These are phyloP conservation scores for Melastoma candidum DNA, from an alignment of 441 rosid genomes.

Conservation along the genomic window DNA sequence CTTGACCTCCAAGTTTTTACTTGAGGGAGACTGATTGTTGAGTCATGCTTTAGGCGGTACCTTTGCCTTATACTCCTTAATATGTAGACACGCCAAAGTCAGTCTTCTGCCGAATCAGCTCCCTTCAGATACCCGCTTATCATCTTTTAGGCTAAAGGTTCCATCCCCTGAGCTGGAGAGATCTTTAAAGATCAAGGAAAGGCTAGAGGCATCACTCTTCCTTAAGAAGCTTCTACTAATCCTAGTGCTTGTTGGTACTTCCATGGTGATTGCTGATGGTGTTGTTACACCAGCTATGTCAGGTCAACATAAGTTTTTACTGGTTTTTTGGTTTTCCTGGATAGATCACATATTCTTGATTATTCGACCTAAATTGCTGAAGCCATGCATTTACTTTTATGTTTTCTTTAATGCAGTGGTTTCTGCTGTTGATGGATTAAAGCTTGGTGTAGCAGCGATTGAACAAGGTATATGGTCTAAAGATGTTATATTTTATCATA, in stretches of 20 bases:
- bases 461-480: slow-evolving; percentile 42
- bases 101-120: slow-evolving; percentile 97
- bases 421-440: slow-evolving; percentile 95
- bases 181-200: slow-evolving; percentile 86
- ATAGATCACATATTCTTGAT: not conserved
- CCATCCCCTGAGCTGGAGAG: slow-evolving; percentile 97
- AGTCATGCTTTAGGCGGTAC: slow-evolving; percentile 61
- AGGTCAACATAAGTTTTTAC: slow-evolving; percentile 36
- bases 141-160: slow-evolving; percentile 93
- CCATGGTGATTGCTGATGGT: slow-evolving; percentile 97
- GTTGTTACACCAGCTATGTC: slow-evolving; percentile 97
- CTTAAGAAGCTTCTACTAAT: slow-evolving; percentile 70
- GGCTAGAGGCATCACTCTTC: slow-evolving; percentile 66
- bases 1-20: not conserved
- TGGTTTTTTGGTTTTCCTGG: too few relatives aligned
- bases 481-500: not conserved
- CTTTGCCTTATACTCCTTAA: slow-evolving; percentile 87
- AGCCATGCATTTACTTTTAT: slow-evolving; percentile 9
- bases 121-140: slow-evolving; percentile 88
- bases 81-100: slow-evolving; percentile 91
- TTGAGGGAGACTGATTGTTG: slow-evolving; percentile 3
- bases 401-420: slow-evolving; percentile 49
- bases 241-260: slow-evolving; percentile 88
- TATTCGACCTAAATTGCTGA: slow-evolving; percentile 2
- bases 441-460: slow-evolving; percentile 70